phyloP scores from a whole-genome alignment of 108 stramenopile genomes.

The Discostella stelligeroides region DNA sequence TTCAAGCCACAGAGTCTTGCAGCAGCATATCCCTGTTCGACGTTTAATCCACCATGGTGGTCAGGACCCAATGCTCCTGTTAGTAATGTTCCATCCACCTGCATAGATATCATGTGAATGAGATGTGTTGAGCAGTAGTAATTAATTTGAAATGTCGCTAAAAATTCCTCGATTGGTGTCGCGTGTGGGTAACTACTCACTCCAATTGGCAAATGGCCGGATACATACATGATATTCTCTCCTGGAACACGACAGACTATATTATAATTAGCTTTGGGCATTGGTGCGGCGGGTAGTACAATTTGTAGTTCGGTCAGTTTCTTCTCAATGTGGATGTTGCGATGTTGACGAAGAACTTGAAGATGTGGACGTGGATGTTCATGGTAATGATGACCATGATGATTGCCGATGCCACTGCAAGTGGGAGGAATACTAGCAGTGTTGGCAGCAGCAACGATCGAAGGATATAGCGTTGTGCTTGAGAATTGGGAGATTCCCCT shows the following conservation, averaged over 20 bases:
- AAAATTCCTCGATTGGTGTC: too few relatives aligned
- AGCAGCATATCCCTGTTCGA: conserved; percentile 88
- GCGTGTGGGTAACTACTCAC: too few relatives aligned
- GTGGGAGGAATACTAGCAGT: too few relatives aligned
- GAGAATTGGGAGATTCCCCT: not conserved
- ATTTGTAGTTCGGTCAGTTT: conserved; percentile 73
- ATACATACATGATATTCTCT: conserved; percentile 77
- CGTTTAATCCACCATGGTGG: conserved; percentile 53
- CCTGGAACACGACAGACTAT: conserved; percentile 59
- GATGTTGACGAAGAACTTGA: conserved; percentile 7
- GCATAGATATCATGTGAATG: not conserved
- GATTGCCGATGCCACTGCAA: not conserved
- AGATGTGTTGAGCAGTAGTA: too few relatives aligned
- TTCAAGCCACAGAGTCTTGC: conserved; percentile 85
- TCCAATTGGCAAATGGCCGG: conserved; percentile 85
- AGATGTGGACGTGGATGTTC: not conserved
- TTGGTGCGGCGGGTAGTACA: conserved; percentile 71
- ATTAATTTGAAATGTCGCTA: too few relatives aligned
- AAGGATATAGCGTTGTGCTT: not conserved
- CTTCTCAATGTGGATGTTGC: conserved; percentile 72
- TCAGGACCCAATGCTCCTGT: conserved; percentile 82
- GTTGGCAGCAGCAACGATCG: not conserved
- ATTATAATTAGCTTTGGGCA: conserved; percentile 89
- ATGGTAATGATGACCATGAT: not conserved
- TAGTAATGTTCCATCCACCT: conserved; percentile 71